These are phyloP conservation scores for Auricularia auricula-judae DNA, from an alignment of 768 basidiomycete species.

Conservation along the genomic window DNA sequence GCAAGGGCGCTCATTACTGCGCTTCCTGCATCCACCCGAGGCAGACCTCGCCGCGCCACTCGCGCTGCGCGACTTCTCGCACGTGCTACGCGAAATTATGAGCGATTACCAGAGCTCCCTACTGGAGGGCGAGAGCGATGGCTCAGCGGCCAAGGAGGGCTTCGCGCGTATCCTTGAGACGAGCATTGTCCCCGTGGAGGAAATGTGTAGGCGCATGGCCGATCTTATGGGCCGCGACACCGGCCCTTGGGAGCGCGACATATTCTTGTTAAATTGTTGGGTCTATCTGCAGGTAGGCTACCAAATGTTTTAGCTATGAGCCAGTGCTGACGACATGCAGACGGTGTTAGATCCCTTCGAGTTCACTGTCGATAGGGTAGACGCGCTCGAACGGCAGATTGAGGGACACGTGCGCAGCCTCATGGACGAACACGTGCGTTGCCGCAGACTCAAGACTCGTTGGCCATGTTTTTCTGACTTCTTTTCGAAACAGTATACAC, in stretches of 20 bases:
- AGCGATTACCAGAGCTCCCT: slow-evolving; percentile 80
- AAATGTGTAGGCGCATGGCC: slow-evolving; percentile 57
- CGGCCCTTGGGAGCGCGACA: slow-evolving; percentile 59
- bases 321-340: slow-evolving; percentile 23
- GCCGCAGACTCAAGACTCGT: too few relatives aligned
- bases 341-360: slow-evolving; percentile 53
- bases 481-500: slow-evolving; percentile 18
- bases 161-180: slow-evolving; percentile 72
- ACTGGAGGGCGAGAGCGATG: slow-evolving; percentile 45
- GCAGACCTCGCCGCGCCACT: slow-evolving; percentile 69
- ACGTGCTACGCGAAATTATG: slow-evolving; percentile 83
- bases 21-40: slow-evolving; percentile 29
- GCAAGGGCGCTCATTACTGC: slow-evolving; percentile 53
- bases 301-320: not conserved
- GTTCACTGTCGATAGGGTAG: slow-evolving; percentile 55
- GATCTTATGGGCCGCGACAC: slow-evolving; percentile 25
- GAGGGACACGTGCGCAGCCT: slow-evolving; percentile 51
- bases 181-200: slow-evolving; percentile 74
- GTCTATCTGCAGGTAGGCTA: slow-evolving; percentile 66
- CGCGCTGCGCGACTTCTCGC: slow-evolving; percentile 68
- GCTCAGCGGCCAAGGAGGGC: slow-evolving; percentile 22
- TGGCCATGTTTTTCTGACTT: too few relatives aligned
- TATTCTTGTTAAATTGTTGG: slow-evolving; percentile 82
- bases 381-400: slow-evolving; percentile 45
- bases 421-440: slow-evolving; percentile 72